Evolutionary conservation across 495 filamentous ascomycete genomes (phyloP), one percentile per base, ranked within the genome.

Genomic region (Penicillium cosmopolitanum): DNA sequence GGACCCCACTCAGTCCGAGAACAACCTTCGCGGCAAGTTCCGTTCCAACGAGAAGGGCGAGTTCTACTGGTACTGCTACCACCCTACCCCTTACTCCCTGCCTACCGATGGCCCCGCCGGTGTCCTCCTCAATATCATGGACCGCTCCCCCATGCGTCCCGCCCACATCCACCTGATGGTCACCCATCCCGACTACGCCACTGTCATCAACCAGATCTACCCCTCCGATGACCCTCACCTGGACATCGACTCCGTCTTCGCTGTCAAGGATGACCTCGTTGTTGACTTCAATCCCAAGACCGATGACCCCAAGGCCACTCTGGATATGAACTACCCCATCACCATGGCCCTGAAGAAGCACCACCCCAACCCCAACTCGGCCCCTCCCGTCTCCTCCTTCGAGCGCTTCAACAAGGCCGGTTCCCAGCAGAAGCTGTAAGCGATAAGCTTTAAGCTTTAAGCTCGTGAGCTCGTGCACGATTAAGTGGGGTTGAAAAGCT

Each of bases 1-100:
- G 77, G 91, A 93, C 74, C 86, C 88, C 38, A 78, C 85, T 36
- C 90, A 94, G 82, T 73, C 77, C 47, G 86, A 88, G 72, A 91
- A 89, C 83, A 94, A 94, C 81, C 82, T 94, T 23, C 83, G 91
- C 53, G 91, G 91, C 70, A 93, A 93, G 78, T 93, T 92, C 83
- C 83, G 80, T 63, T 83, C 86, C 63, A 85, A 95, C 78, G 86
- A 82, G 63, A 83, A 92, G 58, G 90, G 90, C 69, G 77, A 85
- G 61, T 95, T 90, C 80, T 79, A 73, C 67, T 89, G 90, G 76
- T 93, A 93, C 84, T 93, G 89, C 83, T 84, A 91, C 68, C 84
- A 89, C 73, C 91, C 91, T 0, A 92, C 89, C 2, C 85, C 89
- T 6, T 95, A 95, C 79, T 87, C 85, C 6, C 80, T 94, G 48